These are phyloP conservation scores for Eutypella sp. DNA, from an alignment of 2,329 filamentous ascomycete species.

Conservation along the genomic window DNA sequence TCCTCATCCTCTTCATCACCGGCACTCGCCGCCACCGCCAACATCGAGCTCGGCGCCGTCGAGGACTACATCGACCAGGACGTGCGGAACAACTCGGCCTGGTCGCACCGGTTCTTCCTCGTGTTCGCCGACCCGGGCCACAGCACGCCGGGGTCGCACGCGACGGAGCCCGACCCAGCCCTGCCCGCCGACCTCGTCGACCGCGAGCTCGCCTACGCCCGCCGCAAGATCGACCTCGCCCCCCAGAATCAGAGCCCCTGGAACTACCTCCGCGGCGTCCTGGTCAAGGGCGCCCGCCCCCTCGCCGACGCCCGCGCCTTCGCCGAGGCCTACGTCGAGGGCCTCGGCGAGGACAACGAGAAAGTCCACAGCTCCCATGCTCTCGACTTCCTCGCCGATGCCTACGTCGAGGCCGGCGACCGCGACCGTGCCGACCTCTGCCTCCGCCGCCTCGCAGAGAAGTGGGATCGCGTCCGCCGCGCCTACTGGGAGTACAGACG, in stretches of 20 bases:
- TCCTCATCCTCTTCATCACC: conserved; percentile 13
- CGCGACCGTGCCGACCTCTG: conserved; percentile 62
- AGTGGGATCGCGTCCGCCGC: conserved; percentile 84
- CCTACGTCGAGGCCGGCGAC: conserved; percentile 53
- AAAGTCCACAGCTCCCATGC: conserved; percentile 58
- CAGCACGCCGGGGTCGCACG: conserved; percentile 41
- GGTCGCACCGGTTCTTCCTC: conserved; percentile 96
- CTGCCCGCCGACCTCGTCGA: conserved; percentile 62
- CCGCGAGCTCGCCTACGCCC: conserved; percentile 69
- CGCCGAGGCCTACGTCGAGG: conserved; percentile 45
- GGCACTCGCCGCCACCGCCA: conserved; percentile 24
- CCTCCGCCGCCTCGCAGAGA: conserved; percentile 68
- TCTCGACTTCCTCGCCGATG: conserved; percentile 67
- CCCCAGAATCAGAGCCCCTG: conserved; percentile 94
- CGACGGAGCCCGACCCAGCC: conserved; percentile 48
- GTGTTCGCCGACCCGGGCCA: conserved; percentile 63
- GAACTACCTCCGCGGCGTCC: conserved; percentile 80
- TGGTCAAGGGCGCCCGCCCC: conserved; percentile 59
- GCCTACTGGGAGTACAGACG: conserved; percentile 89
- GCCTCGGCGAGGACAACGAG: conserved; percentile 37
- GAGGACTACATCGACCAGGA: conserved; percentile 72
- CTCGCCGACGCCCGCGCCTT: conserved; percentile 44
- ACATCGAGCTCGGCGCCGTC: conserved; percentile 63
- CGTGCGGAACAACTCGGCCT: conserved; percentile 92
- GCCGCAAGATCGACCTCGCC: conserved; percentile 68